Evolutionary conservation across 169 alveolate species (phyloP).

Genomic region (Hepatocystis sp.): DNA sequence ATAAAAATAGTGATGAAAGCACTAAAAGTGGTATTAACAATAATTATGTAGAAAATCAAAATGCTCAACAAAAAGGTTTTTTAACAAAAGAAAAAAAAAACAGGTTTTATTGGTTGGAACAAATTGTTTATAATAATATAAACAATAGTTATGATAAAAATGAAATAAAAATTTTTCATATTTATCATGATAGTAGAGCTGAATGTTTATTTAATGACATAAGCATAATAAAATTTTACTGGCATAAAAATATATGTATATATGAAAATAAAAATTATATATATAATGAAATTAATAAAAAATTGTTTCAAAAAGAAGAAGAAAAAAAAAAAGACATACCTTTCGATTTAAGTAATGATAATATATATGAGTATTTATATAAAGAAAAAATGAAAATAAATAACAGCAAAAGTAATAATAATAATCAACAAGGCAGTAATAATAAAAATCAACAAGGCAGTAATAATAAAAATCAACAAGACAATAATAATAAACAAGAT

Average conservation of each 20-base stretch:
- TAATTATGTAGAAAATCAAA: no score
- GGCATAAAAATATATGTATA: constrained; percentile 50
- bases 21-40: no score
- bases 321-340: constrained; percentile 8
- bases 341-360: constrained; percentile 19
- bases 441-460: background rate
- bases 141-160: constrained; percentile 72
- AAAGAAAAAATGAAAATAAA: constrained; percentile 52
- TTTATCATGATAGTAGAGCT: constrained; percentile 75
- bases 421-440: background rate
- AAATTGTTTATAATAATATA: constrained; percentile 60
- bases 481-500: background rate
- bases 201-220: constrained; percentile 72
- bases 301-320: constrained; percentile 34
- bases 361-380: constrained; percentile 72
- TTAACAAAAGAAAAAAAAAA: background rate
- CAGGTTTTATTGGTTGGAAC: constrained; percentile 53
- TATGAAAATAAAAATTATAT: constrained; percentile 67
- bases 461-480: no score
- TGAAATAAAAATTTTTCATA: constrained; percentile 59
- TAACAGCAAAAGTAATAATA: background rate
- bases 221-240: constrained; percentile 58
- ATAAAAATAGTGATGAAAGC: no score
- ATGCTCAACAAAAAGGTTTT: no score
- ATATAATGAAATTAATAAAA: constrained; percentile 45